These are phyloP conservation scores for Hysterium pulicare DNA, from an alignment of 2,329 filamentous ascomycete species.

Conservation along the genomic window DNA sequence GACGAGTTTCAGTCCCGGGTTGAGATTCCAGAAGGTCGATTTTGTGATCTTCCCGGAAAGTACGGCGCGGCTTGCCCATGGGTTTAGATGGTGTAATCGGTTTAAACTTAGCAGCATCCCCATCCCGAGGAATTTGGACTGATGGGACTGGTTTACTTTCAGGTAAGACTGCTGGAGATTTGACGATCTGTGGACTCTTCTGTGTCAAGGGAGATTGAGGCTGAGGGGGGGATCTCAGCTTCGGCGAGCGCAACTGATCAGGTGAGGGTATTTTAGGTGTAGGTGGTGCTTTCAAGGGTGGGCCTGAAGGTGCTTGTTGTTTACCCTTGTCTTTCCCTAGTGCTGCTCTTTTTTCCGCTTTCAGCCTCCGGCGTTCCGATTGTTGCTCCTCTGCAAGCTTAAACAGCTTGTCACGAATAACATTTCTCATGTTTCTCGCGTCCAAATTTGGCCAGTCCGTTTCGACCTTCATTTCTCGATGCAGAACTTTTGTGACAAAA, in stretches of 20 bases:
- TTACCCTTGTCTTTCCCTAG: neutral
- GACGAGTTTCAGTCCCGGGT: neutral
- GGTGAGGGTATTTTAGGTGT: no score
- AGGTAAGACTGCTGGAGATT: neutral
- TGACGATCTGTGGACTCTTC: neutral
- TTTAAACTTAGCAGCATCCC: no score
- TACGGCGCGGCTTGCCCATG: neutral
- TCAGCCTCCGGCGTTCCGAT: conserved; percentile 37
- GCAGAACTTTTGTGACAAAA: conserved; percentile 66
- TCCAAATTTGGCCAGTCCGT: conserved; percentile 54
- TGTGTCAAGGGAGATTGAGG: no score
- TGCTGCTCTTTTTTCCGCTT: conserved; percentile 12
- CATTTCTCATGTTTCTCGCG: conserved; percentile 57
- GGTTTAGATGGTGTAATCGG: neutral
- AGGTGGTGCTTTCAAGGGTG: neutral
- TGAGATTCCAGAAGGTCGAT: neutral
- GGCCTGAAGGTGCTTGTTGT: conserved; percentile 1
- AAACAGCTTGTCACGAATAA: conserved; percentile 66
- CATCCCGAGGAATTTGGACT: no score
- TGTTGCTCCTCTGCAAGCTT: conserved; percentile 59
- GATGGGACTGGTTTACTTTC: no score
- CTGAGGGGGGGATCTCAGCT: no score
- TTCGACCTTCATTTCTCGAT: conserved; percentile 57
- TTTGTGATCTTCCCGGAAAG: neutral
- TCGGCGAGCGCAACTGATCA: no score